These are phyloP conservation scores for Spatholobus suberectus DNA, from an alignment of 306 rosid genomes.

Conservation along the genomic window DNA sequence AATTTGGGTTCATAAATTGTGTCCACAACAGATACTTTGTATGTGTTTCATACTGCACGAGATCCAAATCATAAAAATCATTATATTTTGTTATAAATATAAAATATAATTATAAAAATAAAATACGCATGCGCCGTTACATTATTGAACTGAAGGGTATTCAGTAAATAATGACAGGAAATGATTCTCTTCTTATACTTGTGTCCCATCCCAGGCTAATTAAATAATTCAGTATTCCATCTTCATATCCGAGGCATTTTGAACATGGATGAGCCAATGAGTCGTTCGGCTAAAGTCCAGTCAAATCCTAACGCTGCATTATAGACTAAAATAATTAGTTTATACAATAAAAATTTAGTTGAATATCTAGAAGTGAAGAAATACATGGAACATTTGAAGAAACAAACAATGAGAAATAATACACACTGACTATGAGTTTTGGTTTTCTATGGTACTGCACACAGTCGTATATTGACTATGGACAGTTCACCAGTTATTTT, in stretches of 20 bases:
- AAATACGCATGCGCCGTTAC: no score
- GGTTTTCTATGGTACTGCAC: background rate
- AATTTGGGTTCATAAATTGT: no score
- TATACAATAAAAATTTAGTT: background rate
- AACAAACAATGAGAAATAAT: background rate
- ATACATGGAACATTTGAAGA: background rate
- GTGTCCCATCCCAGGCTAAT: no score
- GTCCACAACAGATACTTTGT: no score
- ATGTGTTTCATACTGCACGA: no score
- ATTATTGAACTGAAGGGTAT: no score
- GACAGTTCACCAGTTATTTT: background rate
- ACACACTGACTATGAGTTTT: background rate
- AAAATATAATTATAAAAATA: no score
- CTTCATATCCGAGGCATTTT: background rate
- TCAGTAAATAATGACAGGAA: no score
- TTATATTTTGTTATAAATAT: no score
- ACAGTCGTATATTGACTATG: background rate
- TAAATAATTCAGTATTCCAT: background rate
- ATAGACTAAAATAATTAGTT: background rate
- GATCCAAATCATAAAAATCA: no score
- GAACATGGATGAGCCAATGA: background rate
- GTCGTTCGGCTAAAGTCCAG: background rate
- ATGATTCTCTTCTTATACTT: no score
- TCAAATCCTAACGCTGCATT: background rate
- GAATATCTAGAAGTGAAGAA: slow-evolving; percentile 25